Evolutionary conservation across 192 early-diverging fungal genomes (phyloP).

Genomic region (Chytriomyces hyalinus): DNA sequence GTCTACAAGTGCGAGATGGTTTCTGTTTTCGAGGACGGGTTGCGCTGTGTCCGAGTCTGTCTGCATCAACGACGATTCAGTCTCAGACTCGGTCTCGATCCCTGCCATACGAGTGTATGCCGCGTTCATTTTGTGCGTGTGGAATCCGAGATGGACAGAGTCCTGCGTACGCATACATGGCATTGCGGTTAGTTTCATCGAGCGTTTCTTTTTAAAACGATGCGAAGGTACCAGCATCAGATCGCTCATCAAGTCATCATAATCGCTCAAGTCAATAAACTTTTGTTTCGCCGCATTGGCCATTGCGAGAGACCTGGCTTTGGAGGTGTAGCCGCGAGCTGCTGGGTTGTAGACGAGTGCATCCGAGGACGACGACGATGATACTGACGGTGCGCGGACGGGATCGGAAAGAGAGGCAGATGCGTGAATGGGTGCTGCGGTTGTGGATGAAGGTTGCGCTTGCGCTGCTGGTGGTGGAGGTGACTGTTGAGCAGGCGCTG

Average conservation of each 20-base stretch:
- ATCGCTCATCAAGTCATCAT: constrained; percentile 54
- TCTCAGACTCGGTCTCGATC: not conserved
- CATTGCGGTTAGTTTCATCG: not conserved
- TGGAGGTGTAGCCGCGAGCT: too few species aligned
- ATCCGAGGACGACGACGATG: not conserved
- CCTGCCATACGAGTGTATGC: constrained; percentile 28
- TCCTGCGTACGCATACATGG: constrained; percentile 23
- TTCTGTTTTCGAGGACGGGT: not conserved
- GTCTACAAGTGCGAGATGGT: constrained; percentile 17
- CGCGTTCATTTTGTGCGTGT: constrained; percentile 58
- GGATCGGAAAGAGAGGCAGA: too few species aligned
- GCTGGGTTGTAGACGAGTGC: not conserved
- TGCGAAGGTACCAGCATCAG: constrained; percentile 33
- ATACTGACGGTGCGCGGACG: too few species aligned
- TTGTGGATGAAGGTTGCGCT: too few species aligned
- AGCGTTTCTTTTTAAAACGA: too few species aligned
- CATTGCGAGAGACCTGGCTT: not conserved
- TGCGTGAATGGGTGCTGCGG: too few species aligned
- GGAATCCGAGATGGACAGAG: constrained; percentile 50
- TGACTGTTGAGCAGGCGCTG: not conserved
- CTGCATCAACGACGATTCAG: not conserved
- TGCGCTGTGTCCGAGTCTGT: too few species aligned
- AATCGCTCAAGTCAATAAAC: constrained; percentile 50
- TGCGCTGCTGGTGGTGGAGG: too few species aligned
- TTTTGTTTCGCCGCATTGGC: constrained; percentile 3